A percentile compares a stretch with the other conserved stretches of the same genome.
These are phyloP conservation scores for Arthrobotrys pseudoclavata DNA, from an alignment of 2,329 filamentous ascomycete species.

Conservation along the genomic window DNA sequence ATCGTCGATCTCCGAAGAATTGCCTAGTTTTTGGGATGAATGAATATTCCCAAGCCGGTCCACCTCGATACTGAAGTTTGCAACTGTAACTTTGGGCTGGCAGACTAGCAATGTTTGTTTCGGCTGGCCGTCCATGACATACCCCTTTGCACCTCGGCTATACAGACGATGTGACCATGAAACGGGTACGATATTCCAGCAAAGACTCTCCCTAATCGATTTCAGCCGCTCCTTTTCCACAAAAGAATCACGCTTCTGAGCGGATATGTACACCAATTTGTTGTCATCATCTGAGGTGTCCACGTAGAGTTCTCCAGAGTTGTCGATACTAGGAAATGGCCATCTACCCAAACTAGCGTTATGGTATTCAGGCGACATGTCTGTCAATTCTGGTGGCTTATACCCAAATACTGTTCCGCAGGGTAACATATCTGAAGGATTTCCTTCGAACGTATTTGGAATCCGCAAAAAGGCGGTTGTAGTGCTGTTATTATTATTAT, in stretches of 20 bases:
- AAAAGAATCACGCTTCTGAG: neutral
- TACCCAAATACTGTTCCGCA: conserved; percentile 35
- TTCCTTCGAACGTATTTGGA: conserved; percentile 11
- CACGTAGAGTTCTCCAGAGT: conserved; percentile 5
- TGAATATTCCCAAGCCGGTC: conserved; percentile 22
- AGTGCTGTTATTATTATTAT: neutral
- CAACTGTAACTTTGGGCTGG: conserved; percentile 17
- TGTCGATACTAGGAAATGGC: conserved; percentile 23
- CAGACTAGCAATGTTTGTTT: conserved; percentile 30
- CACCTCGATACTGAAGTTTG: conserved; percentile 34
- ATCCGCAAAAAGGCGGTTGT: conserved; percentile 17
- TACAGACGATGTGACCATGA: conserved; percentile 22
- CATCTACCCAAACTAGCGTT: conserved; percentile 29
- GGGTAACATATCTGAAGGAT: neutral
- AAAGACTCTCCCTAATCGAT: neutral
- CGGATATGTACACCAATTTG: neutral
- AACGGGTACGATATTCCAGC: conserved; percentile 24
- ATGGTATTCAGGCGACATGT: neutral
- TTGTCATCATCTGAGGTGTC: conserved; percentile 17
- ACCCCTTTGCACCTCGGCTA: neutral
- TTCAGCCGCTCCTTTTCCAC: neutral
- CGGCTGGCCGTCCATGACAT: neutral
- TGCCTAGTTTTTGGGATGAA: neutral
- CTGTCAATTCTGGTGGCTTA: conserved; percentile 3
- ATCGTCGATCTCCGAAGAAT: conserved; percentile 1